These are phyloP conservation scores for Penicillium sp. DNA, from an alignment of 2,329 filamentous ascomycete species.

Conservation along the genomic window DNA sequence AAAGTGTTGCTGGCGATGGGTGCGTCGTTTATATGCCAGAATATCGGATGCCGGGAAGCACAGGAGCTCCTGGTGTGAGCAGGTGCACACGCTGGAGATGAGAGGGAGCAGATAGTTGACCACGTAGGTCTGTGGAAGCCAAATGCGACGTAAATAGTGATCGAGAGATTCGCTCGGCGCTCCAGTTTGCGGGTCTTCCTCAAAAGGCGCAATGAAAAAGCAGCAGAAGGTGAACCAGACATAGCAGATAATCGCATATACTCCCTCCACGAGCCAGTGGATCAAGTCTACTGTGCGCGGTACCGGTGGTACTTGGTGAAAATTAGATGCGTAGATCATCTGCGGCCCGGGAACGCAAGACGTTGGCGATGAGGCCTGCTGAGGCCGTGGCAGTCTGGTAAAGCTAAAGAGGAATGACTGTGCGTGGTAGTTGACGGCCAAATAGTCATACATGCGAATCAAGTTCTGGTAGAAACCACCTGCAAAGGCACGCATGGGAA, in stretches of 20 bases:
- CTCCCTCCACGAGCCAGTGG: slow-evolving; percentile 43
- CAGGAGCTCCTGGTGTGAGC: slow-evolving; percentile 49
- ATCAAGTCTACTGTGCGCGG: slow-evolving; percentile 34
- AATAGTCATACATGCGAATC: slow-evolving; percentile 53
- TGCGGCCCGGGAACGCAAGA: slow-evolving; percentile 33
- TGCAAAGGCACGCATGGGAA: slow-evolving; percentile 52
- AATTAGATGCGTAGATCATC: slow-evolving; percentile 53
- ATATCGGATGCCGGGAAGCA: slow-evolving; percentile 53
- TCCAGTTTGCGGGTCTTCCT: slow-evolving; percentile 7
- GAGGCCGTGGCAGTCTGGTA: slow-evolving; percentile 28
- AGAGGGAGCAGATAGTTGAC: slow-evolving; percentile 53
- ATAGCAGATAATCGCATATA: slow-evolving; percentile 49
- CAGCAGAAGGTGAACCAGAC: slow-evolving; percentile 53
- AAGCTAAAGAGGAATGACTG: slow-evolving; percentile 54
- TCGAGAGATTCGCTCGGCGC: slow-evolving; percentile 43
- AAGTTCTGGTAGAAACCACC: slow-evolving; percentile 55
- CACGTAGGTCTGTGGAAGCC: slow-evolving; percentile 47
- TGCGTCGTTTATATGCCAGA: slow-evolving; percentile 48
- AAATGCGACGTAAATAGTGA: slow-evolving; percentile 50
- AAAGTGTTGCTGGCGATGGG: slow-evolving; percentile 49
- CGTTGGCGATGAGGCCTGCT: slow-evolving; percentile 6
- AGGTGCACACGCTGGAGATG: slow-evolving; percentile 54
- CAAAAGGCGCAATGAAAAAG: slow-evolving; percentile 44
- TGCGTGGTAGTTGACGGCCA: slow-evolving; percentile 49
- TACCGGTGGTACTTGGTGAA: slow-evolving; percentile 47